These are phyloP conservation scores for Silene coronaria DNA, from an alignment of 179 eudicot species.

Conservation along the genomic window DNA sequence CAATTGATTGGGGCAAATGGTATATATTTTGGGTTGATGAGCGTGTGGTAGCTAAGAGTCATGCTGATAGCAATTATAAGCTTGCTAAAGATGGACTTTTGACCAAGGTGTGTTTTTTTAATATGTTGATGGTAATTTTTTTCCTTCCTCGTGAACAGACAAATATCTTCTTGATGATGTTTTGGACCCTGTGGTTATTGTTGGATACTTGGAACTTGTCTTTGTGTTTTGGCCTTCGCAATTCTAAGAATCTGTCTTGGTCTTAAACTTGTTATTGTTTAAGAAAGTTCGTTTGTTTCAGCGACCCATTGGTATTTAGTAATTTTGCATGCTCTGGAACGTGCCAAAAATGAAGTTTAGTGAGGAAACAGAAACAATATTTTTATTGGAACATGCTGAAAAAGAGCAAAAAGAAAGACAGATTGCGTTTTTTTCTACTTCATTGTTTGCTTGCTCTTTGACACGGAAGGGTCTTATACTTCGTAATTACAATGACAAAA, in stretches of 20 bases:
- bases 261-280: too few species aligned
- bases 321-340: not conserved
- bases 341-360: not conserved
- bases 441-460: not conserved
- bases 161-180: not conserved
- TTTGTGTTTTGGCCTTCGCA: not conserved
- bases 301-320: not conserved
- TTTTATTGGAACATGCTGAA: constrained; percentile 4
- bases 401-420: too few species aligned
- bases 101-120: constrained; percentile 53
- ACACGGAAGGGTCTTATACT: constrained; percentile 11
- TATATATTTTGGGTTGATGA: constrained; percentile 88
- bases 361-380: not conserved
- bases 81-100: constrained; percentile 69
- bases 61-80: constrained; percentile 79
- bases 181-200: not conserved
- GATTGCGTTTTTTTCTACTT: constrained; percentile 12
- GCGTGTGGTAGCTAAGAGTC: constrained; percentile 74
- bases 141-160: not conserved
- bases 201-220: not conserved
- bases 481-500: not conserved
- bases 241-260: not conserved
- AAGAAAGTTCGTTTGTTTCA: not conserved
- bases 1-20: constrained; percentile 90
- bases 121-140: not conserved